Percentiles rank a stretch among this genome's conserved stretches.
Conservation (phyloP, 129 eudicot genomes). For the Scalesia atractyloides region DNA sequence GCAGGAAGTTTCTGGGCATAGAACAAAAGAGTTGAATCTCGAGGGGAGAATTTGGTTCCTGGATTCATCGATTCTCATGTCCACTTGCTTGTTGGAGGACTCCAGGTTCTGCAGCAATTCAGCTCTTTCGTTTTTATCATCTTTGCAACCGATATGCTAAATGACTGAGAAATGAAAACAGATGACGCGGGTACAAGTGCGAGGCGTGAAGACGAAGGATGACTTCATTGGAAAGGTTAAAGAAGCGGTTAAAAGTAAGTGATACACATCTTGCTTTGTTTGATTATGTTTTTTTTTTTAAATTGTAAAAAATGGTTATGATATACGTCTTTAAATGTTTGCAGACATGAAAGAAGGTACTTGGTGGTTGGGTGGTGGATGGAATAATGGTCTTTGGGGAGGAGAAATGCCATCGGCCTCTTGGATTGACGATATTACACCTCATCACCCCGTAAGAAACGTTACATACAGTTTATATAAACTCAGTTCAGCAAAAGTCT, state of each 20-base stretch:
- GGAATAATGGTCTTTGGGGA: conserved; percentile 98
- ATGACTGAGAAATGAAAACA: conserved; percentile 38
- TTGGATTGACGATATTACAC: conserved; percentile 89
- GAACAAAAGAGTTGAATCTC: conserved; percentile 55
- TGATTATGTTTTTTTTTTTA: conserved; percentile 4
- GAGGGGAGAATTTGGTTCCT: conserved; percentile 77
- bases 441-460: conserved; percentile 73
- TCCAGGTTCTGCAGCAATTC: conserved; percentile 57
- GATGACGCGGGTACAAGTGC: conserved; percentile 78
- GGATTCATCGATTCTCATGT: conserved; percentile 97
- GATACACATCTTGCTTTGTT: conserved; percentile 10
- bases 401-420: conserved; percentile 85
- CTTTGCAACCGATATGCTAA: conserved; percentile 10
- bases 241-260: conserved; percentile 66
- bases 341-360: conserved; percentile 67
- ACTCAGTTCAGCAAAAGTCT: neutral
- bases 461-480: neutral
- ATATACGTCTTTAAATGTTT: neutral
- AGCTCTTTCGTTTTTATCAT: neutral
- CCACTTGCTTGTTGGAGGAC: conserved; percentile 80
- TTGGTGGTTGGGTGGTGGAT: conserved; percentile 97
- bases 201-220: conserved; percentile 53
- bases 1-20: conserved; percentile 64
- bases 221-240: conserved; percentile 58
- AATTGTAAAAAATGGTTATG: conserved; percentile 8